These are phyloP conservation scores for Musa beccarii DNA, from an alignment of 176 grass and related monocot species.

Conservation along the genomic window DNA sequence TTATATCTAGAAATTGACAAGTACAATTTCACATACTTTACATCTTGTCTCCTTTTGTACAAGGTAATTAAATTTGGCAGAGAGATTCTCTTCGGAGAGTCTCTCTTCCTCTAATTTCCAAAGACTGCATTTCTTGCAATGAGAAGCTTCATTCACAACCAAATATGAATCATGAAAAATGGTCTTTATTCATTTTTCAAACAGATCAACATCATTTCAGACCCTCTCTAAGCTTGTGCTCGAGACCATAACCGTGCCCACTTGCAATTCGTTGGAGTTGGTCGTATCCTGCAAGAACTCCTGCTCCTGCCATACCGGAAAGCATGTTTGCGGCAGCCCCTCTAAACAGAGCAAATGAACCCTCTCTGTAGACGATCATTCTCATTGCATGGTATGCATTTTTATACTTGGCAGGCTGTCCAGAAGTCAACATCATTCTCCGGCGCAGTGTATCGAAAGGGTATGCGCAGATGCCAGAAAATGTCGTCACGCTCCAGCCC, in stretches of 20 bases:
- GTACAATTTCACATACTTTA: too few species aligned
- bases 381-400: constrained; percentile 54
- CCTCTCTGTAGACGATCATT: constrained; percentile 55
- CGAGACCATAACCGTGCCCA: constrained; percentile 31
- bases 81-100: too few species aligned
- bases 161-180: too few species aligned
- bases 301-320: constrained; percentile 78
- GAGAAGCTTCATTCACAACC: too few species aligned
- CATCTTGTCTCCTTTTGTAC: too few species aligned
- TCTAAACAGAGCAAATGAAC: constrained; percentile 64
- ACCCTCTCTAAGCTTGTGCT: constrained; percentile 39
- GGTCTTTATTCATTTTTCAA: too few species aligned
- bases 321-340: constrained; percentile 78
- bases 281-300: constrained; percentile 83
- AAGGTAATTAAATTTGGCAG: too few species aligned
- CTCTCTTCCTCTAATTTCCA: too few species aligned
- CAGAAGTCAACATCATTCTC: constrained; percentile 92
- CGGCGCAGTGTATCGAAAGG: constrained; percentile 88
- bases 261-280: constrained; percentile 57
- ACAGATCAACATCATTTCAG: constrained; percentile 32
- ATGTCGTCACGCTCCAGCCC: constrained; percentile 87
- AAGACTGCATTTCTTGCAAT: too few species aligned
- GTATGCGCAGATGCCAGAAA: constrained; percentile 67
- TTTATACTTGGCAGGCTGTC: constrained; percentile 62
- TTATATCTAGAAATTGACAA: too few species aligned